Percentiles rank a stretch among this genome's conserved stretches.
These are phyloP conservation scores for Fusarium agapanthi DNA, from an alignment of 2,329 filamentous ascomycete genomes.

Conservation along the genomic window DNA sequence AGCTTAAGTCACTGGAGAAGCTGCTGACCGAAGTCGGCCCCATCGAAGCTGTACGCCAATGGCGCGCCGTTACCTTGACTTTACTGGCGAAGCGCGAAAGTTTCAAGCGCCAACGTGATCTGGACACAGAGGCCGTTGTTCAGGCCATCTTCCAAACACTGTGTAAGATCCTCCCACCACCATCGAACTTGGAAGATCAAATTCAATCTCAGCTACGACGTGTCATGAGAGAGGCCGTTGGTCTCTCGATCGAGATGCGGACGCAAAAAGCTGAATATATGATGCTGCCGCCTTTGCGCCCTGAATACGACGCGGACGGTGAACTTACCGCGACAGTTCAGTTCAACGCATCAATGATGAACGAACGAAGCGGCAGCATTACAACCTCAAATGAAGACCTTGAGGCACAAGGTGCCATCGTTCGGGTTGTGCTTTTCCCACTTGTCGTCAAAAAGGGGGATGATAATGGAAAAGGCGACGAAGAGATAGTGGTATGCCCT, in stretches of 20 bases:
- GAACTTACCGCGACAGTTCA: slow-evolving; percentile 86
- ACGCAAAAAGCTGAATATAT: slow-evolving; percentile 97
- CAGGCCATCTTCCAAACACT: slow-evolving; percentile 84
- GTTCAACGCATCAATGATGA: slow-evolving; percentile 96
- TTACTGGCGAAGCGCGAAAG: slow-evolving; percentile 80
- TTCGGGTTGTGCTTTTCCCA: slow-evolving; percentile 94
- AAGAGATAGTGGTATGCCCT: slow-evolving; percentile 94
- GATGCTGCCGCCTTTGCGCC: slow-evolving; percentile 95
- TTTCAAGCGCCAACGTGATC: slow-evolving; percentile 84
- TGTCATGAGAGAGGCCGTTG: slow-evolving; percentile 88
- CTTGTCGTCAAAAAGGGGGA: slow-evolving; percentile 96
- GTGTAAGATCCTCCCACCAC: slow-evolving; percentile 85
- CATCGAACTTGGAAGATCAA: slow-evolving; percentile 79
- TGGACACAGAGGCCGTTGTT: slow-evolving; percentile 95
- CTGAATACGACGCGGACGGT: slow-evolving; percentile 93
- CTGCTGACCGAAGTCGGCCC: slow-evolving; percentile 88
- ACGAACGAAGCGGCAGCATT: slow-evolving; percentile 79
- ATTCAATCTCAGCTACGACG: slow-evolving; percentile 86
- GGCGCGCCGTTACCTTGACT: slow-evolving; percentile 94
- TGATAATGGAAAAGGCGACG: slow-evolving; percentile 85
- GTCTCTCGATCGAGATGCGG: slow-evolving; percentile 95
- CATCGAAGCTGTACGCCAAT: slow-evolving; percentile 88
- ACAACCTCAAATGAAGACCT: slow-evolving; percentile 76
- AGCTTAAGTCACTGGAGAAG: slow-evolving; percentile 96
- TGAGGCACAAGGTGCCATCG: slow-evolving; percentile 77